Conservation (phyloP, 257 asterid species). For the Penstemon barbatus region DNA sequence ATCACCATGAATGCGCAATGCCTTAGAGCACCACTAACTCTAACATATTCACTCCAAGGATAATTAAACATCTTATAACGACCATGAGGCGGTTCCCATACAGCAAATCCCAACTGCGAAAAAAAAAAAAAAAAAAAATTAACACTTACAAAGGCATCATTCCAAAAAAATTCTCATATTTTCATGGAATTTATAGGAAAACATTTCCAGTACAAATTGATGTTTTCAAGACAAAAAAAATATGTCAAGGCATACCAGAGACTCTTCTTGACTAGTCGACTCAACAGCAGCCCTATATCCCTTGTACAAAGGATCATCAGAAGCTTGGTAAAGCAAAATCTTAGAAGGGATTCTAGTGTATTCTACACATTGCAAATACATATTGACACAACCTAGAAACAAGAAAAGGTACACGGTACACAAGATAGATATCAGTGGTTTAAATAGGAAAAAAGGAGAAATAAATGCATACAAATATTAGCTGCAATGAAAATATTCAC, state of each 20-base stretch:
- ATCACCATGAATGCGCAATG: slow-evolving; percentile 96
- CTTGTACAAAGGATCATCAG: slow-evolving; percentile 87
- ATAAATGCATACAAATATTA: too few species aligned
- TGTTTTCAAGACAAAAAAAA: background rate
- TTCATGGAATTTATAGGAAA: too few species aligned
- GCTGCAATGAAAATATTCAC: slow-evolving; percentile 25
- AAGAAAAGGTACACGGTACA: too few species aligned
- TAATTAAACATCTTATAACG: slow-evolving; percentile 85
- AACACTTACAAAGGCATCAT: too few species aligned
- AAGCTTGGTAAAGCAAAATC: slow-evolving; percentile 79
- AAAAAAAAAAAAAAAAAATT: background rate
- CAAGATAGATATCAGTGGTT: too few species aligned
- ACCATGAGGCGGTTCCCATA: slow-evolving; percentile 99
- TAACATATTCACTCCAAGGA: slow-evolving; percentile 88
- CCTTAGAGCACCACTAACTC: slow-evolving; percentile 89
- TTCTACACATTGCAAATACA: slow-evolving; percentile 69
- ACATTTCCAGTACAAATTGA: too few species aligned
- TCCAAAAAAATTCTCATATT: too few species aligned
- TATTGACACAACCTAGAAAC: slow-evolving; percentile 60
- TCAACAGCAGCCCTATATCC: slow-evolving; percentile 86
- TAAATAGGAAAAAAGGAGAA: too few species aligned
- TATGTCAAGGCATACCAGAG: slow-evolving; percentile 51
- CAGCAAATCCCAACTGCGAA: slow-evolving; percentile 53
- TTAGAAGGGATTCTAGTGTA: slow-evolving; percentile 84
- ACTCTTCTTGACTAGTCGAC: slow-evolving; percentile 89